A percentile compares a stretch with the other conserved stretches of the same genome.
These are phyloP conservation scores for Geosmithia putterillii DNA, from an alignment of 2,329 filamentous ascomycete species.

Conservation along the genomic window DNA sequence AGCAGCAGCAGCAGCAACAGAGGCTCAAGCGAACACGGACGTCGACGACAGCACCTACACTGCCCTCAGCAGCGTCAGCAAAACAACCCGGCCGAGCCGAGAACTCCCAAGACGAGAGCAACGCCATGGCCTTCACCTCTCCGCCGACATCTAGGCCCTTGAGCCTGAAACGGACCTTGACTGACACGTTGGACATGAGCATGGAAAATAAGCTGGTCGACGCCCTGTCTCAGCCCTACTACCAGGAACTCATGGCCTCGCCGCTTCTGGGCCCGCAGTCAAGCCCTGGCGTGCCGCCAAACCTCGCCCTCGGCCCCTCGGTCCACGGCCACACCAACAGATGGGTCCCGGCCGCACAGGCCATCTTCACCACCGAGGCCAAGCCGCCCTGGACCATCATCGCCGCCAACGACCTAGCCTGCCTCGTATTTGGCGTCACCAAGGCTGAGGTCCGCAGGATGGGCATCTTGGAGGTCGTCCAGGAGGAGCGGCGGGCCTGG, in stretches of 20 bases:
- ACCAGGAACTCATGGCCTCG: slow-evolving; percentile 29
- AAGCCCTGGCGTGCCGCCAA: slow-evolving; percentile 14
- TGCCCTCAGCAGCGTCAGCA: no score
- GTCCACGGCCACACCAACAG: slow-evolving; percentile 84
- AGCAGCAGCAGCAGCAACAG: slow-evolving; percentile 4
- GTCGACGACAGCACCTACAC: no score
- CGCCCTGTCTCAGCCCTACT: slow-evolving; percentile 71
- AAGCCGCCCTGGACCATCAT: slow-evolving; percentile 90
- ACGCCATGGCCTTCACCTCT: slow-evolving; percentile 36
- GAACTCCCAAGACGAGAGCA: slow-evolving; percentile 39
- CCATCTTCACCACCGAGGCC: slow-evolving; percentile 93
- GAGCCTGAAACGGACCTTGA: slow-evolving; percentile 74
- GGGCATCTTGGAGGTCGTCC: slow-evolving; percentile 89
- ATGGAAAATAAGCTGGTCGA: slow-evolving; percentile 79
- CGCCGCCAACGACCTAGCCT: slow-evolving; percentile 90
- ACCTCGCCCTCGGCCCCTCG: slow-evolving; percentile 38
- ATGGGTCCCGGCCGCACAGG: slow-evolving; percentile 84
- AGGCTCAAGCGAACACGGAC: slow-evolving; percentile 7
- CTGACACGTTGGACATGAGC: slow-evolving; percentile 63
- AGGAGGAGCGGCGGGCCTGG: slow-evolving; percentile 80
- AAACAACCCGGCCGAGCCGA: neutral
- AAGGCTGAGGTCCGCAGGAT: slow-evolving; percentile 87
- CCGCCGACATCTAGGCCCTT: slow-evolving; percentile 48
- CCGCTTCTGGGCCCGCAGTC: slow-evolving; percentile 23
- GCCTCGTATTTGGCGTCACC: slow-evolving; percentile 98